Evolutionary conservation across 2,329 filamentous ascomycete species (phyloP), one percentile per base, ranked within the genome.

Genomic region (Pseudogymnoascus sp.): DNA sequence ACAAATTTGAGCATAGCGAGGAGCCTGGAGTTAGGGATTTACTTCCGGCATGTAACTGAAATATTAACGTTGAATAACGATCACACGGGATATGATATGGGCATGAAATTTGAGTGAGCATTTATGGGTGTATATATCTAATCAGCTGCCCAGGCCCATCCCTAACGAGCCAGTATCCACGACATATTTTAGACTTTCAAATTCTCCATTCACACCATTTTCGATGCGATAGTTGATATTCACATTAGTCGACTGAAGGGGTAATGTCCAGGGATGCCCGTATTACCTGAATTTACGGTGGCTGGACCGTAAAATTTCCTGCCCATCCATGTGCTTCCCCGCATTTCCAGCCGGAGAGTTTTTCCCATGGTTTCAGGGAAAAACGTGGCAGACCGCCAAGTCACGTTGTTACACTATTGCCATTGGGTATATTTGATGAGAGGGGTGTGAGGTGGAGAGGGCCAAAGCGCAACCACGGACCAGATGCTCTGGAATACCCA

Each of bases 1-100:
- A 39, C 47, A 37, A 20, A 61, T 61, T 58, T 41, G 43, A 35
- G 34, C 60, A 61, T 61, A 61, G 60, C 60, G 60, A 57, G 60
- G 60, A 39, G 60, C 54, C 41, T 61, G 41, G 58, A 47, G 41
- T 41, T 60, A 30, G 41, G 41, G 41, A 50, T 50, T 30, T 50
- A 50, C 41, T 50, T 50, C 41, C 22, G 12, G 22, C 41, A 50
- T 50, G 41, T 50, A 50, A 50, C 22, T 50, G 41, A 30, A 50
- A 50, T 50, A 50, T 50, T 50, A 30, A 50, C 22, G 41, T 50
- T 50, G 41, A 50, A 30, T 50, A 50, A 50, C 41, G 41, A 50
- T 50, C 22, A 50, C 14, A 30, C 14, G 41, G 41, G 30, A 28
- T 12, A n/a, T n/a, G 25, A 28, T 47, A n/a, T 16, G 3, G 12